Conservation (phyloP, 495 filamentous ascomycete genomes). For the Glutinoglossum americanum region DNA sequence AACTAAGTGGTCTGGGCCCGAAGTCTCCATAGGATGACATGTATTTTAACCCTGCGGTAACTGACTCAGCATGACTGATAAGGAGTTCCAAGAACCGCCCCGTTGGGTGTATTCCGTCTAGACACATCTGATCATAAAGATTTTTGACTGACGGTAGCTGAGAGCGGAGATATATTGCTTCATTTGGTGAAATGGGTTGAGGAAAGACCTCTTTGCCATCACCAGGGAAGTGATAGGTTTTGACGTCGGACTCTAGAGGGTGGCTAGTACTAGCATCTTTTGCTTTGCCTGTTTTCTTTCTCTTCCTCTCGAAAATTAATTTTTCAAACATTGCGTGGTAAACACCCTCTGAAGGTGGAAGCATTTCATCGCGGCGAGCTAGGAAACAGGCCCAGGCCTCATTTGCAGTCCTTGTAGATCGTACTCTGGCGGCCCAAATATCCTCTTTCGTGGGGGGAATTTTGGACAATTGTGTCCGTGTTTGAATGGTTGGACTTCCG, state of each 20-base stretch:
- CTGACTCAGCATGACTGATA: slow-evolving; percentile 21
- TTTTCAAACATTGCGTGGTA: slow-evolving; percentile 43
- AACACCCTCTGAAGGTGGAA: slow-evolving; percentile 14
- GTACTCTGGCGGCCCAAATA: slow-evolving; percentile 39
- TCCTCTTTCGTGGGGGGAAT: background rate
- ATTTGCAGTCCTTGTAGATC: slow-evolving; percentile 41
- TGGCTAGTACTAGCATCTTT: background rate
- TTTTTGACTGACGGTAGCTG: slow-evolving; percentile 32
- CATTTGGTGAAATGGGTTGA: slow-evolving; percentile 31
- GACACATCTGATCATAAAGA: slow-evolving; percentile 31
- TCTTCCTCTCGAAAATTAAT: slow-evolving; percentile 23
- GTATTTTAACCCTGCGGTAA: slow-evolving; percentile 21
- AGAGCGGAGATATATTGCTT: slow-evolving; percentile 33
- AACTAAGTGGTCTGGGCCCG: background rate
- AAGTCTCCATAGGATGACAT: slow-evolving; percentile 16
- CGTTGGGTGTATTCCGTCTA: slow-evolving; percentile 22
- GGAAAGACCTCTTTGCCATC: slow-evolving; percentile 36
- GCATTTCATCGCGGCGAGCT: slow-evolving; percentile 22
- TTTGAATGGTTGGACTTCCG: slow-evolving; percentile 47
- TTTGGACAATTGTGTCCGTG: slow-evolving; percentile 19
- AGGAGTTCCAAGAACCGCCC: slow-evolving; percentile 25
- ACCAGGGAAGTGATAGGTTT: slow-evolving; percentile 20
- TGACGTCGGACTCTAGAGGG: slow-evolving; percentile 12
- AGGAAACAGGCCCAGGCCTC: slow-evolving; percentile 57
- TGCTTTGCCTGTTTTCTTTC: slow-evolving; percentile 4